A percentile compares a stretch with the other conserved stretches of the same genome.
These are phyloP conservation scores for Yamadazyma pseudoaaseri DNA, from an alignment of 1,139 yeast species.

Conservation along the genomic window DNA sequence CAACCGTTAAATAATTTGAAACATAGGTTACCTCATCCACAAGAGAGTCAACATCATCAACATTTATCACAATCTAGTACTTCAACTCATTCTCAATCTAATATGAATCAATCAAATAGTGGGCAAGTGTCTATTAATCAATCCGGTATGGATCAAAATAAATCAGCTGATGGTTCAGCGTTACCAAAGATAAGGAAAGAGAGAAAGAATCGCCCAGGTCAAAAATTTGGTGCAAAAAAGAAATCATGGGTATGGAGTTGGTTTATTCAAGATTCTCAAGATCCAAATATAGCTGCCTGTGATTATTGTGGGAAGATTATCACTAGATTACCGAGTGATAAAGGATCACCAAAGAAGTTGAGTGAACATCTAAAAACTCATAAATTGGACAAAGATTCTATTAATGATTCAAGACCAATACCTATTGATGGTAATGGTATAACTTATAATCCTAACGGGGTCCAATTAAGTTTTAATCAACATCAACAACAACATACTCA, in stretches of 20 bases:
- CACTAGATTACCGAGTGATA: constrained; percentile 48
- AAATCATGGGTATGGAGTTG: constrained; percentile 64
- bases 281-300: constrained; percentile 54
- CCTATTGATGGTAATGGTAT: constrained; percentile 43
- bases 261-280: constrained; percentile 51
- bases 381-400: constrained; percentile 39
- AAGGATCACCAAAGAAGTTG: constrained; percentile 59
- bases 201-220: constrained; percentile 47
- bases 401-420: constrained; percentile 33
- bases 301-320: constrained; percentile 52
- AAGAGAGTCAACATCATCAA: constrained; percentile 12
- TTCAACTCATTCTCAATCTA: background rate
- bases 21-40: constrained; percentile 13
- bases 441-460: constrained; percentile 29
- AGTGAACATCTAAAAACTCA: constrained; percentile 59
- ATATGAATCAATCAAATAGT: background rate
- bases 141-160: constrained; percentile 2
- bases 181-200: constrained; percentile 20
- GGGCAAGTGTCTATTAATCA: background rate
- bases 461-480: constrained; percentile 18
- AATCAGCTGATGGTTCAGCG: constrained; percentile 1
- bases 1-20: constrained; percentile 5
- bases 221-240: constrained; percentile 57
- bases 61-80: background rate
- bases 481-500: constrained; percentile 5